phyloP scores from a whole-genome alignment of 208 protist species.

The Leishmania amazonensis region DNA sequence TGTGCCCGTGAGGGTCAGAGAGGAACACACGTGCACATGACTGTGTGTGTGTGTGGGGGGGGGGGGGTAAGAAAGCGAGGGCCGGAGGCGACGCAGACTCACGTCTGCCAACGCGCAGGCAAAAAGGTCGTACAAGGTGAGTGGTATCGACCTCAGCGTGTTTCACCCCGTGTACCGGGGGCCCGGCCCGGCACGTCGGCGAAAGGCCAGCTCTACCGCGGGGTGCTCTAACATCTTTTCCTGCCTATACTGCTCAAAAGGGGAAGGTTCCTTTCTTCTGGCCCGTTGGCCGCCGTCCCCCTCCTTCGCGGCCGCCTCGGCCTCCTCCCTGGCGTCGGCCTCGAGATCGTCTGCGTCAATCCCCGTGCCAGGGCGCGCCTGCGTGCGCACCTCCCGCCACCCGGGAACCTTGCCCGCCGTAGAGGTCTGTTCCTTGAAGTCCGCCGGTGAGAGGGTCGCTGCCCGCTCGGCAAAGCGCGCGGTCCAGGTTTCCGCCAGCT shows the following conservation, averaged over 20 bases:
- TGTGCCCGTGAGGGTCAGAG: background rate
- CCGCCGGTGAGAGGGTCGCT: slow-evolving; percentile 44
- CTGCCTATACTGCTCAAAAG: slow-evolving; percentile 54
- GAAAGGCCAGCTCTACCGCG: slow-evolving; percentile 62
- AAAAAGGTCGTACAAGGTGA: background rate
- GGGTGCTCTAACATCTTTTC: slow-evolving; percentile 78
- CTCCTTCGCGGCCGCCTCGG: background rate
- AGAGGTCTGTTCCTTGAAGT: slow-evolving; percentile 48
- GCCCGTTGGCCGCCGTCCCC: background rate
- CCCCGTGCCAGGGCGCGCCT: slow-evolving; percentile 55
- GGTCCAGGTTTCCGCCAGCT: slow-evolving; percentile 72
- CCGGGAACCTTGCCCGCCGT: slow-evolving; percentile 18
- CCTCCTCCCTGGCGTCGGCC: slow-evolving; percentile 38
- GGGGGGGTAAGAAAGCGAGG: background rate
- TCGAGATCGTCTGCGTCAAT: slow-evolving; percentile 68
- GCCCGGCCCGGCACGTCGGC: slow-evolving; percentile 43
- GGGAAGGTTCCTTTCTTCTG: slow-evolving; percentile 17
- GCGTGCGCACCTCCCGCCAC: slow-evolving; percentile 33
- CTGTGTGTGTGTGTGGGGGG: background rate
- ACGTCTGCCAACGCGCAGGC: background rate
- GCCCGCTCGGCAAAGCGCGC: slow-evolving; percentile 64
- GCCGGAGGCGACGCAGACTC: background rate
- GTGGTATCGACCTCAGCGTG: background rate
- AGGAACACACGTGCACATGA: background rate
- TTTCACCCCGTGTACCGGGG: slow-evolving; percentile 78